Evolutionary conservation across 2,329 filamentous ascomycete genomes (phyloP), one percentile per base, ranked within the genome.

Genomic region (Colletotrichum echinochloae): DNA sequence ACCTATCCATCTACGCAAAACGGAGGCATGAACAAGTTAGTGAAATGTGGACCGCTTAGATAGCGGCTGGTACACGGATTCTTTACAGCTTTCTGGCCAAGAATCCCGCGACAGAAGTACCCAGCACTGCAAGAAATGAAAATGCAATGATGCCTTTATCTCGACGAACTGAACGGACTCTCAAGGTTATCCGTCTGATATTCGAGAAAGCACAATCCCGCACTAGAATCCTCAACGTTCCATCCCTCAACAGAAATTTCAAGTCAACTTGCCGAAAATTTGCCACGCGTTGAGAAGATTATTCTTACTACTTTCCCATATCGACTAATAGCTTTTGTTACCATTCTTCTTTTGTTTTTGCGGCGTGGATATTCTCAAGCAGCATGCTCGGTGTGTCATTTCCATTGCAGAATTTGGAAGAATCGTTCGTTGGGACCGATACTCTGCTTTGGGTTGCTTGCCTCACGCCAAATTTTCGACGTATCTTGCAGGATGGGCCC

Each of bases 1-100:
- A 60, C 49, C 30, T 35, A 60, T 49, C 1, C 30, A 20, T 12
- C 6, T 20, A 30, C 37, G 49, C 39, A 55, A 56, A 60, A 66
- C 62, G 11, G 35, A 12, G 5, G 23, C 18, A 26, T 20, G 41
- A 52, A 44, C 4, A 1, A 14, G 14, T 37, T 5, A 33, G 18
- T 11, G 44, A 16, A 30, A 28, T 11, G 26, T 6, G 14, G 3
- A 5, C 33, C 18, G 8, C 33, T 16, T 44, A 16, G 8, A 11
- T 14, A 9, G 44, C 18, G 55, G 23, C 37, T 18, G 23, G 20
- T 26, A 23, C 41, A 12, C 26, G 11, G 14, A 3, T 7, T 12
- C 14, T 12, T 7, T 20, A 26, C 5, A 28, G 23, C 28, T 12
- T 28, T 48, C n/a, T n/a, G 11, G 11, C 4, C 30, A 28, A 20